Evolutionary conservation across 192 early-diverging fungal genomes (phyloP), one percentile per base, ranked within the genome.

Genomic region (Gaertneriomyces sp.): DNA sequence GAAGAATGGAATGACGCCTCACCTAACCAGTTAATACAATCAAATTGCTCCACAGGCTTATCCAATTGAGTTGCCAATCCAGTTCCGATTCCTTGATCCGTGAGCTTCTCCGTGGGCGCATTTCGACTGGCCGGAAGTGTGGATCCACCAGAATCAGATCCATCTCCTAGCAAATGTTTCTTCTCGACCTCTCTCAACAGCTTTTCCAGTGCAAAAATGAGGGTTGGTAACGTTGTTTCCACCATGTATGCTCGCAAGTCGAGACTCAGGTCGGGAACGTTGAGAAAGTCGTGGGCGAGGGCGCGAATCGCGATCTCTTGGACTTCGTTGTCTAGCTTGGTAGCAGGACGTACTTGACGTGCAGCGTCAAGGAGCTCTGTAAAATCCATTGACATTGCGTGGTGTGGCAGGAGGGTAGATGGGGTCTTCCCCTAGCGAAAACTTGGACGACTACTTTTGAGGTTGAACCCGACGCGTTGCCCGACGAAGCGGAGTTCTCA

Each of bases 11-110:
- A 61, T 74, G 40, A 42, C 4, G 19, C 51, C 62, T 46, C 73
- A 85, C 83, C 83, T 8, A 81, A 66, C 83, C 83, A 85, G 61
- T 81, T 85, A 11, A 81, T 72, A 7, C 78, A 70, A 64, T 83
- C 75, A 69, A 85, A 80, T 12, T 46, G 41, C 12, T 73, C 60
- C 5, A 14, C 11, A 10, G 77, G 81, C 55, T 71, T 72, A 40
- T 71, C 41, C 41, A 20, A 40, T 44, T 57, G 25, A 73, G 40
- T 47, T 10, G 65, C 33, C 4, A 68, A 16, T 3, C 42, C 42
- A n/a, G 25, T 45, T 9, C 3, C 41, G 14, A 58, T 10, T 14
- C 56, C 11, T n/a, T 61, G 42, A 20, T 14, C n/a, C 6, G 42
- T n/a, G n/a, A 61, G 16, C 25, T 33, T 33, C 25, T 33, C 25